Percentiles rank a stretch among this genome's conserved stretches.
phyloP scores from a whole-genome alignment of 23 red algal species.

The Chondrus crispus region DNA sequence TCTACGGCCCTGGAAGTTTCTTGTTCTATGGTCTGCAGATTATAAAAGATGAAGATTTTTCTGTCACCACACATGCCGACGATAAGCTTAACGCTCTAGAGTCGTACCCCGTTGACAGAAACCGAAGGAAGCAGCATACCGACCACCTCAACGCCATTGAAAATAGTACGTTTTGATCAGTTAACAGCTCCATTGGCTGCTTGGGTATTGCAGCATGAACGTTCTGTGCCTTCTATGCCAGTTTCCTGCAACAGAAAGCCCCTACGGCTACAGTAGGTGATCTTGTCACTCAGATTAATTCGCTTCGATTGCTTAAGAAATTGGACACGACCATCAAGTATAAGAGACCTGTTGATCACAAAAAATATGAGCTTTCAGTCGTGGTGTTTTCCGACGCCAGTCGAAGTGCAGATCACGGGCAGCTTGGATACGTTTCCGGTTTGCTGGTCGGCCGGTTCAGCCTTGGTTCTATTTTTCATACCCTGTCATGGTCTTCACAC shows the following conservation, averaged over 20 bases:
- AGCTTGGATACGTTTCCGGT: conserved; percentile 10
- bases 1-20: not conserved
- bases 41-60: not conserved
- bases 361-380: not conserved
- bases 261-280: not conserved
- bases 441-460: not conserved
- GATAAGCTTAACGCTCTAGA: not conserved
- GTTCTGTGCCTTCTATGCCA: not conserved
- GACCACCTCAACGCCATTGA: not conserved
- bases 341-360: not conserved
- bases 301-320: not conserved
- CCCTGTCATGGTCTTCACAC: conserved; percentile 18
- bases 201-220: not conserved
- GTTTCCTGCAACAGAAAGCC: not conserved
- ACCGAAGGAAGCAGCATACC: not conserved
- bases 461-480: conserved; percentile 2
- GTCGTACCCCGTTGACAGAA: not conserved
- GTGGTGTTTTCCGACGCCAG: conserved; percentile 10
- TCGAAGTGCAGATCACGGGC: not conserved
- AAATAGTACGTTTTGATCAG: not conserved
- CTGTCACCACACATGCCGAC: not conserved
- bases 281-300: not conserved
- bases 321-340: not conserved
- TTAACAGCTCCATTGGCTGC: not conserved
- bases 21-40: not conserved